Evolutionary conservation across 2,329 filamentous ascomycete species (phyloP).

Genomic region (Epichloe festucae): DNA sequence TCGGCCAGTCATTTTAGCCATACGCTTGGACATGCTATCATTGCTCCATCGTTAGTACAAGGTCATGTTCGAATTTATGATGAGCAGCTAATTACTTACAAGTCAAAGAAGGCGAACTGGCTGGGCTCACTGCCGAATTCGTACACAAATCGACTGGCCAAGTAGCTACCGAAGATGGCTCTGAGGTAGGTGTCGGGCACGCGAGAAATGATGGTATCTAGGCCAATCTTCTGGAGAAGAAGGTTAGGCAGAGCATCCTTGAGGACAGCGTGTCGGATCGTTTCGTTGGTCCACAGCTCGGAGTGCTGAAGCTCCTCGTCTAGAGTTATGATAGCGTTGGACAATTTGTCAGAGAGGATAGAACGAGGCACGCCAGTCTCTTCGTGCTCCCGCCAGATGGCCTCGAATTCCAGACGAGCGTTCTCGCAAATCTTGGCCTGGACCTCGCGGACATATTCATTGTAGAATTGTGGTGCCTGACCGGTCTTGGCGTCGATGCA

Average conservation of each 20-base stretch:
- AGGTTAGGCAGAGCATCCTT: conserved; percentile 75
- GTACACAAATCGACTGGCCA: conserved; percentile 93
- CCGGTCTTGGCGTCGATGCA: conserved; percentile 59
- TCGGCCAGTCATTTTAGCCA: conserved; percentile 31
- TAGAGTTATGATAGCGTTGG: conserved; percentile 83
- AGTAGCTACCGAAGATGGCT: conserved; percentile 90
- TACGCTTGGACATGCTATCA: conserved; percentile 50
- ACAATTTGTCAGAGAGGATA: conserved; percentile 83
- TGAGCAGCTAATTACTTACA: conserved; percentile 47
- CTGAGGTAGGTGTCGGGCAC: conserved; percentile 88
- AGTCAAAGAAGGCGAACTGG: conserved; percentile 98
- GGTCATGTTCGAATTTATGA: neutral
- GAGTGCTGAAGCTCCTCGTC: conserved; percentile 94
- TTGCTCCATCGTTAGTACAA: conserved; percentile 3
- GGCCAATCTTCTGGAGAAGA: conserved; percentile 76
- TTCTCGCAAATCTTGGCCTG: conserved; percentile 87
- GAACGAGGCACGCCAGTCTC: conserved; percentile 67
- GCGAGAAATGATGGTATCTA: conserved; percentile 74
- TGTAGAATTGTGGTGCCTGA: conserved; percentile 77
- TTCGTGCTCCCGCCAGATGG: conserved; percentile 92
- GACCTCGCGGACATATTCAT: conserved; percentile 81
- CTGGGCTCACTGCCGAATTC: conserved; percentile 83
- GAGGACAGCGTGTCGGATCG: conserved; percentile 65
- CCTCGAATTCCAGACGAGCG: conserved; percentile 87
- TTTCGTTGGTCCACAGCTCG: conserved; percentile 75